A percentile compares a stretch with the other conserved stretches of the same genome.
These are phyloP conservation scores for Aspergillus udagawae DNA, from an alignment of 2,329 filamentous ascomycete genomes.

Conservation along the genomic window DNA sequence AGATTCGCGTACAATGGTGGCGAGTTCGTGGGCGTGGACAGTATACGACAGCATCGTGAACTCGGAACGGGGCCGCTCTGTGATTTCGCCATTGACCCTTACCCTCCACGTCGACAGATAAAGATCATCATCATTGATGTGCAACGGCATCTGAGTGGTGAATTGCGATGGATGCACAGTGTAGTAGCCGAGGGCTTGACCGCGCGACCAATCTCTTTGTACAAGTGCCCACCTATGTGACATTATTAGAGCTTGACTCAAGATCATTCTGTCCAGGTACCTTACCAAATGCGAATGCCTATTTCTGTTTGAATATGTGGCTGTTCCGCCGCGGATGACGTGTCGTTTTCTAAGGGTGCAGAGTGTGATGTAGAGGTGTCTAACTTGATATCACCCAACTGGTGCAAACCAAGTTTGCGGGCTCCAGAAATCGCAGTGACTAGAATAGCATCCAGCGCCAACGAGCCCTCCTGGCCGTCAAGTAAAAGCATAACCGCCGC, in stretches of 20 bases:
- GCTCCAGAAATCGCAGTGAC: conserved; percentile 13
- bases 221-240: conserved; percentile 13
- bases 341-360: background rate
- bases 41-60: background rate
- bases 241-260: background rate
- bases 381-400: conserved; percentile 5
- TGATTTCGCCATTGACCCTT: conserved; percentile 1
- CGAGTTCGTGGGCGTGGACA: background rate
- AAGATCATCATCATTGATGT: conserved; percentile 14
- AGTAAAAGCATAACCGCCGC: conserved; percentile 14
- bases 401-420: conserved; percentile 9
- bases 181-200: conserved; percentile 15
- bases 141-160: conserved; percentile 13
- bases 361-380: background rate
- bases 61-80: background rate
- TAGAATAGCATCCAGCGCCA: conserved; percentile 10
- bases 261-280: background rate
- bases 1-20: background rate
- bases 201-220: conserved; percentile 15
- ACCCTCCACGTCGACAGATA: background rate
- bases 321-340: background rate
- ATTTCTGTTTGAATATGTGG: background rate
- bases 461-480: conserved; percentile 3
- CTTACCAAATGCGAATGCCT: background rate
- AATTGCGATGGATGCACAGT: conserved; percentile 13